Percentiles rank a stretch among this genome's conserved stretches.
Conservation (phyloP, 202 grass and related monocot species). For the Saccharum hybrid region DNA sequence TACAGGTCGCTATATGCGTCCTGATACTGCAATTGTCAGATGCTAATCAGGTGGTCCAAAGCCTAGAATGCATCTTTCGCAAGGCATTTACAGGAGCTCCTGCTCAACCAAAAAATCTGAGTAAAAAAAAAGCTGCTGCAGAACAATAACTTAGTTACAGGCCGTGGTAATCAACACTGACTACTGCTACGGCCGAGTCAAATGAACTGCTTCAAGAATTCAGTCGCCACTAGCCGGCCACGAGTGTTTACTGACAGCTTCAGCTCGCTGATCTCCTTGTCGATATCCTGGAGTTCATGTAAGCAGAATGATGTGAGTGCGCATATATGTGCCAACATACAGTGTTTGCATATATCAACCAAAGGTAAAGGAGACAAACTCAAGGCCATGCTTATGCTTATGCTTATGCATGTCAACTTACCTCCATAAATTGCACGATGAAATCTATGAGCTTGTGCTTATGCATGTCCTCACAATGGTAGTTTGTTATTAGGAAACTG, state of each 20-base stretch:
- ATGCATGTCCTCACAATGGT: constrained; percentile 97
- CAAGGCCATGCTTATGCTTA: not conserved
- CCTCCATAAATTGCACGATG: constrained; percentile 99
- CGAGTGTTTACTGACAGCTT: constrained; percentile 95
- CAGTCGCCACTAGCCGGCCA: constrained; percentile 82
- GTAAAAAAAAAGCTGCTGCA: not conserved
- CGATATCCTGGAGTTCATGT: constrained; percentile 66
- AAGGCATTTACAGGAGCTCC: constrained; percentile 37
- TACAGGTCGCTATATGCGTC: not conserved
- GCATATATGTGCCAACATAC: not conserved
- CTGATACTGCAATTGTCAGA: not conserved
- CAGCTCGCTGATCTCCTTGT: constrained; percentile 96
- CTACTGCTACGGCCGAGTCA: constrained; percentile 36
- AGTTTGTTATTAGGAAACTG: constrained; percentile 98
- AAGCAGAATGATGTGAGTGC: not conserved
- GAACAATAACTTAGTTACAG: not conserved
- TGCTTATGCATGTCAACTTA: constrained; percentile 33
- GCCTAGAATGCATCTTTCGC: not conserved
- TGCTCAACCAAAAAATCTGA: not conserved
- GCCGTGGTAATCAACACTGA: not conserved
- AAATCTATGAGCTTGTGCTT: constrained; percentile 99
- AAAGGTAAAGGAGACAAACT: not conserved
- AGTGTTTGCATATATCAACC: not conserved
- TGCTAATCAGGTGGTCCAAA: constrained; percentile 1
- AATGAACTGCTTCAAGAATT: constrained; percentile 96